Evolutionary conservation across 1,284 basidiomycete species (phyloP).

Genomic region (Ustilago cynodontis): DNA sequence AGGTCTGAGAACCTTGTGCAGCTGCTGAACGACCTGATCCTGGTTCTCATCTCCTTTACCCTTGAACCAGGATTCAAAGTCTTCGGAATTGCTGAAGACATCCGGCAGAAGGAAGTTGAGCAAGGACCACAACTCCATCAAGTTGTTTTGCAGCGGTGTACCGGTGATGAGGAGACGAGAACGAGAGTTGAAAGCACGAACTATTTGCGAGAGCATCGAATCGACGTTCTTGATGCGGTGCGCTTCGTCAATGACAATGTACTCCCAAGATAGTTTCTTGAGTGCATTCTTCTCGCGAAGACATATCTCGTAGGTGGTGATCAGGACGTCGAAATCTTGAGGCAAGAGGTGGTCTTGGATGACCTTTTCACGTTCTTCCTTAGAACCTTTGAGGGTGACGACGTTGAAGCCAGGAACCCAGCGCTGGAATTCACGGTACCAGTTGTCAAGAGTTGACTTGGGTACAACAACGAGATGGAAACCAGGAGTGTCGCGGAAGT

Average conservation of each 20-base stretch:
- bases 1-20: slow-evolving; percentile 95
- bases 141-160: slow-evolving; percentile 95
- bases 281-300: slow-evolving; percentile 91
- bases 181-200: slow-evolving; percentile 88
- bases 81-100: slow-evolving; percentile 72
- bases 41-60: slow-evolving; percentile 73
- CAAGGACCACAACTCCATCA: slow-evolving; percentile 95
- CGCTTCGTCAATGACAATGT: slow-evolving; percentile 98
- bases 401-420: slow-evolving; percentile 90
- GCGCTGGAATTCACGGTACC: slow-evolving; percentile 89
- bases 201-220: slow-evolving; percentile 94
- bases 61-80: slow-evolving; percentile 84
- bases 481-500: slow-evolving; percentile 81
- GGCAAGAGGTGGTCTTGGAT: slow-evolving; percentile 84
- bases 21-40: slow-evolving; percentile 89
- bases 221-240: slow-evolving; percentile 99
- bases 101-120: slow-evolving; percentile 80
- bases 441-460: slow-evolving; percentile 97
- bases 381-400: slow-evolving; percentile 84
- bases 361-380: slow-evolving; percentile 87
- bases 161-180: slow-evolving; percentile 95
- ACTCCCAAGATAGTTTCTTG: slow-evolving; percentile 96
- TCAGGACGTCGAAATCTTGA: slow-evolving; percentile 91
- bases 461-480: slow-evolving; percentile 96
- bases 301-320: slow-evolving; percentile 98